phyloP scores from a whole-genome alignment of 2,329 filamentous ascomycete genomes.

The Sporothrix inflata region DNA sequence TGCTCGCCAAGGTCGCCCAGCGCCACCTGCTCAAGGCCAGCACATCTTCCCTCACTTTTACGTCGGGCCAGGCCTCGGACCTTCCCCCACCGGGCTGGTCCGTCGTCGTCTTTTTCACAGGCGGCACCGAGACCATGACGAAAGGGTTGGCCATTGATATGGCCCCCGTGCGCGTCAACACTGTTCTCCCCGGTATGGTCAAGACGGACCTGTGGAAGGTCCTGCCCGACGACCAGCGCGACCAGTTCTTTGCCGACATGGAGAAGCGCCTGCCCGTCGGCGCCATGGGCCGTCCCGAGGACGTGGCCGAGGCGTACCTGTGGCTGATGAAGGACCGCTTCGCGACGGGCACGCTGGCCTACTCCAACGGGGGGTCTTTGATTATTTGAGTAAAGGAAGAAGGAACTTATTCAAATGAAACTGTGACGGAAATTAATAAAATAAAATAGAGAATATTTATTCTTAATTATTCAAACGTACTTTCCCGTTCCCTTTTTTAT shows the following conservation, averaged over 20 bases:
- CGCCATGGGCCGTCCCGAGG: conserved; percentile 35
- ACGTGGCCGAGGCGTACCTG: conserved; percentile 40
- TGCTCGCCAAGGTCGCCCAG: conserved; percentile 42
- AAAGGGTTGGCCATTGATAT: conserved; percentile 64
- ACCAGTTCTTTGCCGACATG: conserved; percentile 34
- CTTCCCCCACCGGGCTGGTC: conserved; percentile 57
- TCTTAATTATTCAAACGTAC: too few species aligned
- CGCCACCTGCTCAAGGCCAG: conserved; percentile 38
- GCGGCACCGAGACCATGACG: conserved; percentile 57
- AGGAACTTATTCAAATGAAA: too few species aligned
- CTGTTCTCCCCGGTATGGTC: conserved; percentile 59
- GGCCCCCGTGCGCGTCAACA: conserved; percentile 65
- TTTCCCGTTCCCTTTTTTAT: too few species aligned
- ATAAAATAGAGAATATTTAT: too few species aligned
- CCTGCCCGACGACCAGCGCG: conserved; percentile 35
- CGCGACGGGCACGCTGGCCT: conserved; percentile 36
- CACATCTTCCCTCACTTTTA: conserved; percentile 58
- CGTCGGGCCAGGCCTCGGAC: conserved; percentile 56
- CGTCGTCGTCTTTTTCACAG: conserved; percentile 52
- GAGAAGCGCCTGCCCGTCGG: conserved; percentile 34
- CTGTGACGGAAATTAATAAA: too few species aligned
- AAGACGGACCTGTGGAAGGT: conserved; percentile 50
- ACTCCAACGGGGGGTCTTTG: conserved; percentile 29
- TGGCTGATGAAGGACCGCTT: conserved; percentile 40
- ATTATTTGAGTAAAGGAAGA: neutral